Evolutionary conservation across 2,329 filamentous ascomycete genomes (phyloP), one percentile per base, ranked within the genome.

Genomic region (Aspergillus felis): DNA sequence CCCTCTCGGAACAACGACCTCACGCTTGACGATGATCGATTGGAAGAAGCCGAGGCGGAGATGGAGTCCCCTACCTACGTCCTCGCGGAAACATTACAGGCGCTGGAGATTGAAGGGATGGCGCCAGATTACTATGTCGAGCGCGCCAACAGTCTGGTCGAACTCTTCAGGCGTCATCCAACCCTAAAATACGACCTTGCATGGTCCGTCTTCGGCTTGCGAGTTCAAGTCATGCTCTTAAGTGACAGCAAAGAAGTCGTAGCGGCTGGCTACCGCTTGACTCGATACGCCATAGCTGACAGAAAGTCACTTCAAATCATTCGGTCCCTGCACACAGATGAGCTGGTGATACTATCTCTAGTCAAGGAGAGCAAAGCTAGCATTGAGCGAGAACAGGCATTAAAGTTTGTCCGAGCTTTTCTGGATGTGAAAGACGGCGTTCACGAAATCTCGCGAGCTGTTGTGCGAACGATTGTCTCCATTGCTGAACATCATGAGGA

Each of bases 321-420:
- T 60, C 86, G 93, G 56, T 83, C 84, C 14, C 79, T 97, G 22
- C 92, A 97, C 64, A 97, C 92, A 0, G 95, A 99, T 72, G 93
- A 91, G 66, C 81, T 97, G 22, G 92, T 97, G 28, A 91, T 96
- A 42, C 81, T 93, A 67, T 97, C 94, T 0, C 79, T 99, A 35
- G 91, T 95, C 63, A 97, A 97, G 71, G 94, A 97, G 72, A 89
- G 90, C 69, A 97, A 97, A 74, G 91, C 93, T n/a, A 92, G 93
- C 65, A 90, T 99, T 20, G 94, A 99, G 77, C 85, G 95, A 54
- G 94, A 99, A 74, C 94, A 99, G 75, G 94, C 94, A 12, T 80
- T 99, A 67, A 99, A 99, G 72, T 97, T 99, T 71, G 88, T 97
- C 27, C 86, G 94, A 58, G 91, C 92, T 9, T 99, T 99, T 68